Evolutionary conservation across 2,329 filamentous ascomycete species (phyloP).

Genomic region (Penicillium olsonii): DNA sequence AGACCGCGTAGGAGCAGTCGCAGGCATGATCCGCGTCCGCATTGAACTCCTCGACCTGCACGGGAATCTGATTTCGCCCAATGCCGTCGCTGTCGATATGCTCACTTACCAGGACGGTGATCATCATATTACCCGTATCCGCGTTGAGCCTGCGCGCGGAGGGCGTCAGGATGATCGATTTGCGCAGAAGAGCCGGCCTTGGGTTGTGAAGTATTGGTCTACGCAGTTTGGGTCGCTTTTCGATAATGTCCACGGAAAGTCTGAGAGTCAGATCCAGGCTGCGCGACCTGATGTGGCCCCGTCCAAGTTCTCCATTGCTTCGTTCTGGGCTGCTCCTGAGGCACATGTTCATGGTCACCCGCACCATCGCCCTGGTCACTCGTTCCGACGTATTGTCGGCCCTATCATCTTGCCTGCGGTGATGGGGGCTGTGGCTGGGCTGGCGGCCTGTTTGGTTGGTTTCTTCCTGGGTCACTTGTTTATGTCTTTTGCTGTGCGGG

Average conservation of each 20-base stretch:
- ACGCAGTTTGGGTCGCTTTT: conserved; percentile 23
- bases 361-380: conserved; percentile 13
- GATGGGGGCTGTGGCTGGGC: conserved; percentile 38
- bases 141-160: conserved; percentile 21
- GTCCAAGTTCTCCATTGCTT: conserved; percentile 17
- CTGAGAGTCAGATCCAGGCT: not conserved
- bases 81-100: conserved; percentile 33
- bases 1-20: conserved; percentile 13
- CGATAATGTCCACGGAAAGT: conserved; percentile 6
- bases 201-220: conserved; percentile 29
- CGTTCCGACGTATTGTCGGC: conserved; percentile 32
- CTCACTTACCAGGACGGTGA: conserved; percentile 25
- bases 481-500: conserved; percentile 15
- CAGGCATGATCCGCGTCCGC: conserved; percentile 24
- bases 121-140: conserved; percentile 30
- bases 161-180: not conserved
- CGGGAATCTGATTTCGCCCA: conserved; percentile 27
- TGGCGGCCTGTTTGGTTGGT: conserved; percentile 40
- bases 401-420: conserved; percentile 43
- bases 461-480: conserved; percentile 35
- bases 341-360: conserved; percentile 23
- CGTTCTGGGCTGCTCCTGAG: conserved; percentile 17
- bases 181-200: conserved; percentile 8
- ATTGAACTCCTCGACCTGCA: conserved; percentile 27
- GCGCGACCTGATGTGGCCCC: too few relatives aligned